Evolutionary conservation across 768 basidiomycete species (phyloP).

Genomic region (Hygrophoropsis aurantiaca): DNA sequence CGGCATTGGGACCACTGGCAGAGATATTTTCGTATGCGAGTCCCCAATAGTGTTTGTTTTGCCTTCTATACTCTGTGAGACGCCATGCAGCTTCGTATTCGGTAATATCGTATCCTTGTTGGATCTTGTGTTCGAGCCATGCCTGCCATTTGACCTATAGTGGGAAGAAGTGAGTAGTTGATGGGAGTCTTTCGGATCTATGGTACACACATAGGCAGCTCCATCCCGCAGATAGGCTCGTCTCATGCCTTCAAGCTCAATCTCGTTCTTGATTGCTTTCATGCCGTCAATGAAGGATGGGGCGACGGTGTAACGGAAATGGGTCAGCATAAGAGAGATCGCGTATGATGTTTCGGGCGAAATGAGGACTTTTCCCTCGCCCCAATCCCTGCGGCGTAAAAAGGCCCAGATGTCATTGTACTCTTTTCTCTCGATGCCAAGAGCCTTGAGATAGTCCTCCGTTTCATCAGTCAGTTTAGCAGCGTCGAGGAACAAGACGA

Average conservation of each 20-base stretch:
- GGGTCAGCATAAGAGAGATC: constrained; percentile 81
- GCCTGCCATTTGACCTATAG: constrained; percentile 76
- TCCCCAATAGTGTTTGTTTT: constrained; percentile 75
- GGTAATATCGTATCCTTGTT: constrained; percentile 76
- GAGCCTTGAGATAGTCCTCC: constrained; percentile 52
- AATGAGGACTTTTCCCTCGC: constrained; percentile 77
- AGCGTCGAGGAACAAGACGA: constrained; percentile 75
- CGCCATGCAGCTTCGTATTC: constrained; percentile 92
- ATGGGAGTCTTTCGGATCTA: constrained; percentile 5
- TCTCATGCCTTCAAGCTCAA: constrained; percentile 80
- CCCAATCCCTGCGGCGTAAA: constrained; percentile 73
- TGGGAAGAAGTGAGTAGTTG: constrained; percentile 10
- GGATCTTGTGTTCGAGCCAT: constrained; percentile 83
- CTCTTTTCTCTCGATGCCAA: constrained; percentile 57
- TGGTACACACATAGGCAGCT: constrained; percentile 66
- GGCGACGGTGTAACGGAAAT: constrained; percentile 73
- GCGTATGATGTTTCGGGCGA: constrained; percentile 77
- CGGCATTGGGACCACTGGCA: constrained; percentile 86
- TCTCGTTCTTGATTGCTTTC: constrained; percentile 87
- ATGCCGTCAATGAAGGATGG: constrained; percentile 72
- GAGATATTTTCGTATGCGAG: constrained; percentile 90
- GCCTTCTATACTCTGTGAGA: constrained; percentile 72
- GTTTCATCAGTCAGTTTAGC: constrained; percentile 63
- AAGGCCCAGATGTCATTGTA: constrained; percentile 84
- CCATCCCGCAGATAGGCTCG: constrained; percentile 90